phyloP scores from a whole-genome alignment of 2,329 filamentous ascomycete species.

The Phyllosticta citrichinensis region DNA sequence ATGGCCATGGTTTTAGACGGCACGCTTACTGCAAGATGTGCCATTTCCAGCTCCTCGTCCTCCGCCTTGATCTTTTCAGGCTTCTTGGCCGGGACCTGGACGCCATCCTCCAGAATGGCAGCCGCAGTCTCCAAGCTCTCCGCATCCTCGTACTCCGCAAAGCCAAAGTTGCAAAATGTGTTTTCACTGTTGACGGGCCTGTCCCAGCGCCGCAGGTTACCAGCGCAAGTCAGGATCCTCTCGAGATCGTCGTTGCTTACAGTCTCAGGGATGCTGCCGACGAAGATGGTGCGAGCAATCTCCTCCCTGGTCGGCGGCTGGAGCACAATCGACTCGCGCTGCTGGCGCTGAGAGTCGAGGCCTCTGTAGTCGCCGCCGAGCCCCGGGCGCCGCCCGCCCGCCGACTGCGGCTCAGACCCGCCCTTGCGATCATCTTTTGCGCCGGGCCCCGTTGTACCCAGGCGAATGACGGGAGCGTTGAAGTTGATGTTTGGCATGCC shows the following conservation, averaged over 20 bases:
- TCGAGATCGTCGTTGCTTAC: conserved; percentile 70
- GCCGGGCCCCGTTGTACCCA: conserved; percentile 63
- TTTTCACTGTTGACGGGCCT: conserved; percentile 66
- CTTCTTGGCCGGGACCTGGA: conserved; percentile 72
- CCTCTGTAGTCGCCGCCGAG: conserved; percentile 47
- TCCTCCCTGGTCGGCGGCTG: conserved; percentile 83
- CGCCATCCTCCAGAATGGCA: conserved; percentile 64
- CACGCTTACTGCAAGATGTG: conserved; percentile 50
- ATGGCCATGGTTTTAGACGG: conserved; percentile 1
- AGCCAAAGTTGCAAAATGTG: conserved; percentile 81
- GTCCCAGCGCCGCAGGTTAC: conserved; percentile 76
- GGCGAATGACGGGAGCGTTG: conserved; percentile 87
- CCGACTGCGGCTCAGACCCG: conserved; percentile 27
- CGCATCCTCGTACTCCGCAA: conserved; percentile 88
- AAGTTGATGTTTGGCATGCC: conserved; percentile 99
- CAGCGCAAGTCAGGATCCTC: conserved; percentile 64
- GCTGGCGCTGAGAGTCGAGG: conserved; percentile 56
- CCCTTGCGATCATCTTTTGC: conserved; percentile 37
- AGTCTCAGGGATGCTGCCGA: conserved; percentile 75
- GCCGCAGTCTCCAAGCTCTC: conserved; percentile 79
- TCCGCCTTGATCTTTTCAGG: conserved; percentile 42
- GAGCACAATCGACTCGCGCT: conserved; percentile 60
- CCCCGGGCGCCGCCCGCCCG: conserved; percentile 33
- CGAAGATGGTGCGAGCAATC: conserved; percentile 80
- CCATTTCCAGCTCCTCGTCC: conserved; percentile 51